Evolutionary conservation across 2,329 filamentous ascomycete genomes (phyloP).

Genomic region (Colletotrichum limetticola): DNA sequence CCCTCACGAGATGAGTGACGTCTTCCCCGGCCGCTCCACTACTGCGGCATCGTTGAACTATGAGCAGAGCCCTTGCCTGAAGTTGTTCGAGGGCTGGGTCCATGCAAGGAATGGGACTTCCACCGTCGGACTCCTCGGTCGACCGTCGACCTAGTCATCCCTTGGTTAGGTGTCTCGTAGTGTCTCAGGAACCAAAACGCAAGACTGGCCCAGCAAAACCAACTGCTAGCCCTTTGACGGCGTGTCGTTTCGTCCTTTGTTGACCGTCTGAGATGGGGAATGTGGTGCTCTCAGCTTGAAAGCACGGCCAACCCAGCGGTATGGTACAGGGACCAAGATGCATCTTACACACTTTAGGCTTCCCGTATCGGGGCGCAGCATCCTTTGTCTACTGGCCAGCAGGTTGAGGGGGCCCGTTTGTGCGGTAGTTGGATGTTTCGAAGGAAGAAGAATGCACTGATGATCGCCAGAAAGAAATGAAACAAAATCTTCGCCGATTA

Average conservation of each 20-base stretch:
- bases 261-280: neutral
- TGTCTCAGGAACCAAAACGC: conserved; percentile 1
- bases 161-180: neutral
- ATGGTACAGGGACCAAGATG: conserved; percentile 4
- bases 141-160: neutral
- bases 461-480: neutral
- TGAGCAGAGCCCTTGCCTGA: neutral
- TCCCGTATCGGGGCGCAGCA: conserved; percentile 11
- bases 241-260: conserved; percentile 26
- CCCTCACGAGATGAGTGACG: neutral
- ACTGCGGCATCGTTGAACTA: neutral
- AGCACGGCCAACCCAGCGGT: conserved; percentile 4
- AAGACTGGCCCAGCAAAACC: conserved; percentile 1
- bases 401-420: neutral
- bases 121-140: neutral
- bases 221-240: conserved; percentile 4
- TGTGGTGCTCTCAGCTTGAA: neutral
- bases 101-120: neutral
- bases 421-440: conserved; percentile 1
- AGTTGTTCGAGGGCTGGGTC: neutral
- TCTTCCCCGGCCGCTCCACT: neutral
- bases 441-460: neutral
- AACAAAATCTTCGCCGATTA: neutral
- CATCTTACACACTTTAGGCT: neutral
- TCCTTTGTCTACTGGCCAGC: conserved; percentile 11